These are phyloP conservation scores for Jackrogersella multiformis DNA, from an alignment of 495 filamentous ascomycete species.

Conservation along the genomic window DNA sequence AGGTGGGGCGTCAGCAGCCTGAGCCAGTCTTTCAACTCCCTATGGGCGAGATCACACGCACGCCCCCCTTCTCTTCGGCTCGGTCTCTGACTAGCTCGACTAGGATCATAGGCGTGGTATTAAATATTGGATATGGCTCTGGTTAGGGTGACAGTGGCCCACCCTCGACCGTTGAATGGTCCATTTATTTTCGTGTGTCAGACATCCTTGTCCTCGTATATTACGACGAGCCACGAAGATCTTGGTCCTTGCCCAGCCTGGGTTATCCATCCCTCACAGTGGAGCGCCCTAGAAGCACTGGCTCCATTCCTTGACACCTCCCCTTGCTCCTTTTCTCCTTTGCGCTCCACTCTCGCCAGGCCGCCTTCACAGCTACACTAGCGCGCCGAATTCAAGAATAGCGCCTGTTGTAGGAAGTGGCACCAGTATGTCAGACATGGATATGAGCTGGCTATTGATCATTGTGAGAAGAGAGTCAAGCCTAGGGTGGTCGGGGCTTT, in stretches of 20 bases:
- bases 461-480: slow-evolving; percentile 41
- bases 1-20: slow-evolving; percentile 41
- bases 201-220: slow-evolving; percentile 51
- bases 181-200: slow-evolving; percentile 54
- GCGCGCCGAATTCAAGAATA: slow-evolving; percentile 49
- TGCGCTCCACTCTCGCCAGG: slow-evolving; percentile 39
- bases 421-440: slow-evolving; percentile 46
- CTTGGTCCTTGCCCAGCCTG: slow-evolving; percentile 41
- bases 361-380: slow-evolving; percentile 49
- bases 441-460: slow-evolving; percentile 46
- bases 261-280: slow-evolving; percentile 42
- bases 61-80: slow-evolving; percentile 37
- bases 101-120: slow-evolving; percentile 42
- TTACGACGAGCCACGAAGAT: slow-evolving; percentile 49
- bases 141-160: slow-evolving; percentile 41
- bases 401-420: slow-evolving; percentile 46
- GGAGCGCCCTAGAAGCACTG: slow-evolving; percentile 47
- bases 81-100: slow-evolving; percentile 35
- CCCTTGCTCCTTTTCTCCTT: slow-evolving; percentile 32
- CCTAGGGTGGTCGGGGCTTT: slow-evolving; percentile 35
- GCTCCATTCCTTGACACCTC: slow-evolving; percentile 45
- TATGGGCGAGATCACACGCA: slow-evolving; percentile 44
- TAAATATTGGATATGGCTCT: slow-evolving; percentile 49
- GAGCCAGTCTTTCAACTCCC: slow-evolving; percentile 30
- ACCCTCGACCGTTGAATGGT: slow-evolving; percentile 46